phyloP scores from a whole-genome alignment of 441 rosid genomes.

The Dalechampia spathulata region DNA sequence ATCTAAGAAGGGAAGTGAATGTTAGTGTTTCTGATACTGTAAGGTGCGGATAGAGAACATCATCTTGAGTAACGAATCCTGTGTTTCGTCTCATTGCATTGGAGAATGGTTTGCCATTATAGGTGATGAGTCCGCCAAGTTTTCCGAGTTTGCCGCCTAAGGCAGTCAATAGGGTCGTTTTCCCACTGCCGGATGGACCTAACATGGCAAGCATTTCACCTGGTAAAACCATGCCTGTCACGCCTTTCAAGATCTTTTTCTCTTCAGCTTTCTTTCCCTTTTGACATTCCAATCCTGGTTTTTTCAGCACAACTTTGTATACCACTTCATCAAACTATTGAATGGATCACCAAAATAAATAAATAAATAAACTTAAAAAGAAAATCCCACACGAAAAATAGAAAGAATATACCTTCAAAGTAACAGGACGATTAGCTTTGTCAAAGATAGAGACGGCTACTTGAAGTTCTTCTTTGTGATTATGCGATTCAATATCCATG shows the following conservation, averaged over 20 bases:
- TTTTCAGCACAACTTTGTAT: conserved; percentile 30
- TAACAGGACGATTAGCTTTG: conserved; percentile 30
- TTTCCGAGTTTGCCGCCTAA: conserved; percentile 39
- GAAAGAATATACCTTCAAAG: conserved; percentile 28
- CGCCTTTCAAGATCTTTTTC: conserved; percentile 38
- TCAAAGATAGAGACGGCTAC: conserved; percentile 25
- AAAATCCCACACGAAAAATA: not conserved
- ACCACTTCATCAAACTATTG: conserved; percentile 48
- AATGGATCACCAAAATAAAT: not conserved
- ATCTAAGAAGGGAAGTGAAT: conserved; percentile 43
- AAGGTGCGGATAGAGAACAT: too few species aligned
- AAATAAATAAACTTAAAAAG: not conserved
- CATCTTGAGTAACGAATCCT: conserved; percentile 52
- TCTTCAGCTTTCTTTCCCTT: too few species aligned
- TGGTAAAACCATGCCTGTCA: conserved; percentile 46
- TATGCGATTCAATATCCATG: conserved; percentile 27
- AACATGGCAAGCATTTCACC: too few species aligned
- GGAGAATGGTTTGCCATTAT: conserved; percentile 37
- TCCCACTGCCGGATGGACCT: conserved; percentile 63
- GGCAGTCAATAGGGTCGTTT: conserved; percentile 48
- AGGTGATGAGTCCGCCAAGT: conserved; percentile 33
- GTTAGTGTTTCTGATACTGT: conserved; percentile 45
- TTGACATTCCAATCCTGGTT: too few species aligned
- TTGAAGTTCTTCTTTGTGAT: conserved; percentile 16
- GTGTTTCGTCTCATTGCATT: conserved; percentile 32